Evolutionary conservation across 2,329 filamentous ascomycete species (phyloP), one percentile per base, ranked within the genome.

Genomic region (Arthrobotrys iridis): DNA sequence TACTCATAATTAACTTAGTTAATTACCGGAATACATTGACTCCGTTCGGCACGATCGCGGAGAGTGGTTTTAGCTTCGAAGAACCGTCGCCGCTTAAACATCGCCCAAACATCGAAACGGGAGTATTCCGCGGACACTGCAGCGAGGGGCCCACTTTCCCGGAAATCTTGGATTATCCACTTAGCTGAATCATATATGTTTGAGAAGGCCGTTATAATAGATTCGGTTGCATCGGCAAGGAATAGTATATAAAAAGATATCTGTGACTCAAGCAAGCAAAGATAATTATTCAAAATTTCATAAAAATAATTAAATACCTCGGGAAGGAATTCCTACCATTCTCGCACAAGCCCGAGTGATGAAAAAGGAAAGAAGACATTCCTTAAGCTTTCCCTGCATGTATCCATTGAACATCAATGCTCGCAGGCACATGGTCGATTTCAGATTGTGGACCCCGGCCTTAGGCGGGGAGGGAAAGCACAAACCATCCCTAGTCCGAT

Each of bases 291-390:
- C 40, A 60, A 48, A 20, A 46, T 52, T 65, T 55, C 11, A 18
- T 26, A 43, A 37, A 28, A 15, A 33, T 68, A n/a, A n/a, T n/a
- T n/a, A n/a, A n/a, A n/a, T 68, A 22, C 33, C 48, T 24, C 24
- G 5, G 24, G 30, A 35, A 30, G 52, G 60, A 62, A 65, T 52
- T 73, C 43, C 60, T 55, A 50, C 41, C 26, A 28, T 30, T 55
- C 30, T 73, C 68, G 68, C 68, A 73, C 59, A 65, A 73, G 68
- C 52, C 68, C 60, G 68, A 60, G 2, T 18, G 13, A 15, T 10
- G 13, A 28, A 35, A 15, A 18, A 28, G 7, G 15, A 11, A 18
- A 33, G 35, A 10, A 11, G 18, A 33, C 10, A 48, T 2, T 20
- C 18, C 20, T 52, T 35, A 50, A 59, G 37, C 41, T 55, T 68